Conservation (phyloP, 352 stramenopile species). For the Phytophthora cryptogea region DNA sequence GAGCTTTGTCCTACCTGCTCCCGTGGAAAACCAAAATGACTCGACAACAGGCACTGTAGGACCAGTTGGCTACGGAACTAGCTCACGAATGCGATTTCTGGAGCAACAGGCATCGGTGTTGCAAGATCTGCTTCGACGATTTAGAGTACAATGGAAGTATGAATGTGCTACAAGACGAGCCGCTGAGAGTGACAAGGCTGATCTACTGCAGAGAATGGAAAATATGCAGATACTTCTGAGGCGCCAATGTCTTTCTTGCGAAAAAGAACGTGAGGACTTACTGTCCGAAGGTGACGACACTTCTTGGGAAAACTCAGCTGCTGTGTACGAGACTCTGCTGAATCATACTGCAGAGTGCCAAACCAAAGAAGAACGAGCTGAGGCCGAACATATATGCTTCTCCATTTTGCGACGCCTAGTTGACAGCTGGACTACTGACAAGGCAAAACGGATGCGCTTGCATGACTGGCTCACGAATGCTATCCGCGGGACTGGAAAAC, state of each 20-base stretch:
- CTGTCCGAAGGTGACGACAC: conserved; percentile 39
- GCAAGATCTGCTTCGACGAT: conserved; percentile 54
- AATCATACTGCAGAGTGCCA: conserved; percentile 22
- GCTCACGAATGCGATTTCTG: conserved; percentile 40
- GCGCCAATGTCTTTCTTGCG: conserved; percentile 34
- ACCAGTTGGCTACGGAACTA: conserved; percentile 31
- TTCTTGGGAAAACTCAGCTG: conserved; percentile 46
- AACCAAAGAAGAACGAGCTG: conserved; percentile 42
- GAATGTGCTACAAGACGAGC: conserved; percentile 38
- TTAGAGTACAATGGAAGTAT: conserved; percentile 57
- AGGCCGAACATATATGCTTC: conserved; percentile 64
- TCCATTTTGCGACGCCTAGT: conserved; percentile 59
- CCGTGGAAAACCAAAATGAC: conserved; percentile 19
- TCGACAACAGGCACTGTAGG: conserved; percentile 13
- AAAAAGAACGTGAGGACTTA: conserved; percentile 29
- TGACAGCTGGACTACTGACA: conserved; percentile 72
- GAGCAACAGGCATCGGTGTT: conserved; percentile 57
- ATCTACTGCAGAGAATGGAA: conserved; percentile 48
- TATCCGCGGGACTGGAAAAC: conserved; percentile 57
- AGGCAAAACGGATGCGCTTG: conserved; percentile 70
- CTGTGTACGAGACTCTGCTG: conserved; percentile 53
- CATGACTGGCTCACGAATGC: conserved; percentile 78
- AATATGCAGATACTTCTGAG: conserved; percentile 36
- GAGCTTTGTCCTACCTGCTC: not conserved
- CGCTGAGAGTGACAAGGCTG: conserved; percentile 44